Percentiles rank a stretch among this genome's conserved stretches.
Conservation (phyloP, 352 stramenopile genomes). For the Globisporangium nodosum region DNA sequence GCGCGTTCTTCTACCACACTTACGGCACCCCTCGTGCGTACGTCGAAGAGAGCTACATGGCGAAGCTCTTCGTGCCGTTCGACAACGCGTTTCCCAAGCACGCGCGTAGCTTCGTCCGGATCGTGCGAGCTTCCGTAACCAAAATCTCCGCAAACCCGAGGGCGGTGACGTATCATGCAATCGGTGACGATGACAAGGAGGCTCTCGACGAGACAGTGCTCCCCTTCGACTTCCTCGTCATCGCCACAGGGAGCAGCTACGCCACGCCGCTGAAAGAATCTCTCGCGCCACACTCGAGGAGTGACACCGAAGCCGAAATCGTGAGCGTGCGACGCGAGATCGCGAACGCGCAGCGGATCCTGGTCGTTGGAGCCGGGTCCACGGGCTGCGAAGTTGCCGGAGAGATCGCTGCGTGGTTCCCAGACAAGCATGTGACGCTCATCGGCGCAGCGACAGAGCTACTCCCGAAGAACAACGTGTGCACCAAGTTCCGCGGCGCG, state of each 20-base stretch:
- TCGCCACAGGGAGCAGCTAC: slow-evolving; percentile 56
- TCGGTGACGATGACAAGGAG: background rate
- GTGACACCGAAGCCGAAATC: slow-evolving; percentile 19
- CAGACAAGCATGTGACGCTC: slow-evolving; percentile 42
- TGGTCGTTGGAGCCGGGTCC: slow-evolving; percentile 40
- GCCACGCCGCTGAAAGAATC: slow-evolving; percentile 44
- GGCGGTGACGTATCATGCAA: slow-evolving; percentile 5
- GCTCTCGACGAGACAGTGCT: slow-evolving; percentile 12
- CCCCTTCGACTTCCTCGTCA: slow-evolving; percentile 45
- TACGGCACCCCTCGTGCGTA: slow-evolving; percentile 45
- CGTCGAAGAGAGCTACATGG: slow-evolving; percentile 36
- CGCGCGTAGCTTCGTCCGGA: slow-evolving; percentile 4
- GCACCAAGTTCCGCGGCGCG: slow-evolving; percentile 20
- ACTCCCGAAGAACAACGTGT: slow-evolving; percentile 23
- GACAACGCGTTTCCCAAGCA: slow-evolving; percentile 39
- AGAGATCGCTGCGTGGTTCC: slow-evolving; percentile 35
- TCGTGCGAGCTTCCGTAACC: slow-evolving; percentile 2
- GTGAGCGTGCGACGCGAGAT: slow-evolving; percentile 22
- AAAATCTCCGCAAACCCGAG: background rate
- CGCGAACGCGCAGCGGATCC: slow-evolving; percentile 26
- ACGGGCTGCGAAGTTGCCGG: slow-evolving; percentile 46
- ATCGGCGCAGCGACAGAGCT: slow-evolving; percentile 20
- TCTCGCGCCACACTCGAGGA: slow-evolving; percentile 12
- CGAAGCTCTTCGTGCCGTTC: slow-evolving; percentile 65
- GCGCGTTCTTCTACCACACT: slow-evolving; percentile 35